Conservation (phyloP, 179 eudicot species). For the Gypsophila paniculata region DNA sequence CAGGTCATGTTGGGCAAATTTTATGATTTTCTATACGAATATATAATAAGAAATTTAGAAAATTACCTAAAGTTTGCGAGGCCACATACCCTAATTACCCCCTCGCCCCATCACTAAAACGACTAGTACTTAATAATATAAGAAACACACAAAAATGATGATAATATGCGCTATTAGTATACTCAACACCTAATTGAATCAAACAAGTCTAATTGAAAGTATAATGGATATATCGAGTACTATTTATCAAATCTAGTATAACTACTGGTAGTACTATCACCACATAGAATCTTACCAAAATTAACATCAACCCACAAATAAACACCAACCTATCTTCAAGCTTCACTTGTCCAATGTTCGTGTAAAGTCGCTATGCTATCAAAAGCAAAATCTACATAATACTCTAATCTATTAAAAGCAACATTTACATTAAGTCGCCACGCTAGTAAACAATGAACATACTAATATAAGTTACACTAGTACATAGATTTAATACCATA, state of each 20-base stretch:
- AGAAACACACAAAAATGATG: background rate
- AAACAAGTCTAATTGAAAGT: background rate
- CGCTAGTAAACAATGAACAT: background rate
- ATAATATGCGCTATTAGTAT: background rate
- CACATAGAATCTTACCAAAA: background rate
- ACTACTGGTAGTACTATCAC: background rate
- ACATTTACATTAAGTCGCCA: background rate
- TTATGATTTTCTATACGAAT: too few relatives aligned
- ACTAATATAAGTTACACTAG: background rate
- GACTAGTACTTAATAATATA: too few relatives aligned
- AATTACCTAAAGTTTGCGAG: too few relatives aligned
- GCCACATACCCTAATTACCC: too few relatives aligned
- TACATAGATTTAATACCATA: background rate
- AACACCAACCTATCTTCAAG: background rate
- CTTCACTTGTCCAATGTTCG: background rate
- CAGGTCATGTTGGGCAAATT: too few relatives aligned
- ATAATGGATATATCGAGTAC: background rate
- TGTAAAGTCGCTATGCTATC: background rate
- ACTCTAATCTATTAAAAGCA: too few relatives aligned
- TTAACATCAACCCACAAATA: background rate
- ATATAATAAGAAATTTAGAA: too few relatives aligned
- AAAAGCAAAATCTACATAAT: background rate
- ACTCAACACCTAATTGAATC: background rate
- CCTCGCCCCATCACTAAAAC: too few relatives aligned
- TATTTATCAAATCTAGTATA: background rate